Conservation (phyloP, 371 early-diverging fungal species). For the Gilbertella persicaria region DNA sequence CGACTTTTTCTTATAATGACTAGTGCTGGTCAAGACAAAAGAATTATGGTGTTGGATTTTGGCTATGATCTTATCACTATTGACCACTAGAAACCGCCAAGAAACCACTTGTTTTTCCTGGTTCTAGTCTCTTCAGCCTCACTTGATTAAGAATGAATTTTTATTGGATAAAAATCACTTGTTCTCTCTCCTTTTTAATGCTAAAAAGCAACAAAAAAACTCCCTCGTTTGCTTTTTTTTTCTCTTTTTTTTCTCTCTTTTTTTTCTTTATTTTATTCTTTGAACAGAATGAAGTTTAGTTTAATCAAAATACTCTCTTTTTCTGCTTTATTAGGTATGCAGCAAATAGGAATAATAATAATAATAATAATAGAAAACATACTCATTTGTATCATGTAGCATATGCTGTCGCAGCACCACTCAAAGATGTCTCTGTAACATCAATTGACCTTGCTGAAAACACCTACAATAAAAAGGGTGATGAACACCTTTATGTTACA, state of each 20-base stretch:
- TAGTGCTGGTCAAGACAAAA: constrained; percentile 62
- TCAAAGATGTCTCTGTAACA: constrained; percentile 49
- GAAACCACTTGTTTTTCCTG: too few species aligned
- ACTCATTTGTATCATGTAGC: constrained; percentile 4
- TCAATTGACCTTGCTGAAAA: constrained; percentile 44
- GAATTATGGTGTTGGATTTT: constrained; percentile 83
- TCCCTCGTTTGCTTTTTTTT: neutral
- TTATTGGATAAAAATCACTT: constrained; percentile 10
- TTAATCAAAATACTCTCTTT: constrained; percentile 16
- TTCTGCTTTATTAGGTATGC: constrained; percentile 18
- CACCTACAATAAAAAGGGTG: constrained; percentile 30
- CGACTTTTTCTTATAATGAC: neutral
- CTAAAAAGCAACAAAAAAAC: neutral
- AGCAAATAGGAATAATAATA: neutral
- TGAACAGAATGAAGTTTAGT: constrained; percentile 19
- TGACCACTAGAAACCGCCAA: neutral
- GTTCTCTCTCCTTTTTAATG: neutral
- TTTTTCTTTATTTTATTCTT: neutral
- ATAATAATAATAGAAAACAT: neutral
- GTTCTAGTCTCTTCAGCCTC: neutral
- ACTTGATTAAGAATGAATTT: neutral
- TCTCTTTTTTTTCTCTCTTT: constrained; percentile 3
- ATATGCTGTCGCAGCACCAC: constrained; percentile 39
- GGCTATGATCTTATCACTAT: constrained; percentile 22
- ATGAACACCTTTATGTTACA: constrained; percentile 57